Conservation (phyloP, 495 filamentous ascomycete species). For the Xylaria castorea region DNA sequence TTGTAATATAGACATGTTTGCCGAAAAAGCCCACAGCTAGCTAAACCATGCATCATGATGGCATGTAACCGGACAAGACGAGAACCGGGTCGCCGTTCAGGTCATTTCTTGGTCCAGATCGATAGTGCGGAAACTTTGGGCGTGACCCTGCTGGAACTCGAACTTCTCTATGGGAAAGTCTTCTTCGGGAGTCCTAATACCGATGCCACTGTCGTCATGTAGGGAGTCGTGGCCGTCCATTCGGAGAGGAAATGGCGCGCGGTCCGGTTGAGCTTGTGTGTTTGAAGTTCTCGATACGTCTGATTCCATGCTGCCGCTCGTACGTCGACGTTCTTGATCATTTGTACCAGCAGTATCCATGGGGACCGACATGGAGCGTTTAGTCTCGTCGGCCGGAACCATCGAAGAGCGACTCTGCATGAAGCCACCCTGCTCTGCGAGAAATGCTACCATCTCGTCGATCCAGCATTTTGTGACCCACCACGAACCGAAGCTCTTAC, state of each 20-base stretch:
- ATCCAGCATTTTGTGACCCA: constrained; percentile 98
- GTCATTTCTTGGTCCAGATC: constrained; percentile 17
- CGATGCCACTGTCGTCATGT: constrained; percentile 73
- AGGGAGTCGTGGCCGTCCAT: constrained; percentile 37
- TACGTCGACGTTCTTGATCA: constrained; percentile 49
- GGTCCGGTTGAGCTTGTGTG: constrained; percentile 52
- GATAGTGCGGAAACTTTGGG: constrained; percentile 25
- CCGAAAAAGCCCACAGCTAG: background rate
- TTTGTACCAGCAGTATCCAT: constrained; percentile 33
- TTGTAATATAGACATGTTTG: constrained; percentile 15
- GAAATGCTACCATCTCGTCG: constrained; percentile 92
- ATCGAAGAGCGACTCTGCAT: constrained; percentile 60
- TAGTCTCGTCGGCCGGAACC: constrained; percentile 31
- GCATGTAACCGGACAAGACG: background rate
- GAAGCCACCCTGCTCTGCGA: constrained; percentile 92
- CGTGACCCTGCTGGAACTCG: constrained; percentile 40
- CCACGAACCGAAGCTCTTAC: constrained; percentile 90
- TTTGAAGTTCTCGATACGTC: constrained; percentile 43
- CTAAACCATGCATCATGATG: background rate
- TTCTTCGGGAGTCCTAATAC: constrained; percentile 67
- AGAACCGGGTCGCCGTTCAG: background rate
- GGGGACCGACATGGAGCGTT: constrained; percentile 35
- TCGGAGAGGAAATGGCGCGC: constrained; percentile 50
- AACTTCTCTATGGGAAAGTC: constrained; percentile 63
- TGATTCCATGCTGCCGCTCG: constrained; percentile 54